phyloP scores from a whole-genome alignment of 129 eudicot genomes.

The Oenanthe sinensis region DNA sequence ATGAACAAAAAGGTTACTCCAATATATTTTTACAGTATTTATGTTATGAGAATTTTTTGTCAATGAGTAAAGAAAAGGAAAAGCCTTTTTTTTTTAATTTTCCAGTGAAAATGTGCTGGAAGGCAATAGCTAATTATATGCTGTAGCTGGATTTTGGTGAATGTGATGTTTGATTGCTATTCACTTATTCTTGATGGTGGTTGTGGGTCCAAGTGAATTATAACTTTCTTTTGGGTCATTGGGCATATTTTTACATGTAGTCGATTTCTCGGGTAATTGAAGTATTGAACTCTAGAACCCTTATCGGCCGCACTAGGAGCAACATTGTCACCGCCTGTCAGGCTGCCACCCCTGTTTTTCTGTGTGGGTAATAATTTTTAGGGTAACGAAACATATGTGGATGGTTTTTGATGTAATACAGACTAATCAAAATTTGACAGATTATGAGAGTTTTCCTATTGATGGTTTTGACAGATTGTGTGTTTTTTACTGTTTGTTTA shows the following conservation, averaged over 20 bases:
- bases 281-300: neutral
- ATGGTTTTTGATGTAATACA: neutral
- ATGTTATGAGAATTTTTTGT: neutral
- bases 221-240: neutral
- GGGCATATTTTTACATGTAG: neutral
- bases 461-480: too few species aligned
- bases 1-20: neutral
- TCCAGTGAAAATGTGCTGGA: neutral
- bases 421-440: neutral
- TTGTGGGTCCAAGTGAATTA: neutral
- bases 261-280: neutral
- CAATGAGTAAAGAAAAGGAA: neutral
- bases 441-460: neutral
- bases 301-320: neutral
- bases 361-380: neutral
- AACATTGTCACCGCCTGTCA: neutral
- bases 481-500: too few species aligned
- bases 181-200: neutral
- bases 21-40: neutral
- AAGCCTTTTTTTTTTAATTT: neutral
- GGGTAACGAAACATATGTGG: neutral
- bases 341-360: neutral
- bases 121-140: neutral
- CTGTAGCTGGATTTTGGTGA: neutral
- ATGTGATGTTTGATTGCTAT: conserved; percentile 1